Evolutionary conservation across 2,329 filamentous ascomycete species (phyloP), one percentile per base, ranked within the genome.

Genomic region (Mycosphaerelloides madeirae): DNA sequence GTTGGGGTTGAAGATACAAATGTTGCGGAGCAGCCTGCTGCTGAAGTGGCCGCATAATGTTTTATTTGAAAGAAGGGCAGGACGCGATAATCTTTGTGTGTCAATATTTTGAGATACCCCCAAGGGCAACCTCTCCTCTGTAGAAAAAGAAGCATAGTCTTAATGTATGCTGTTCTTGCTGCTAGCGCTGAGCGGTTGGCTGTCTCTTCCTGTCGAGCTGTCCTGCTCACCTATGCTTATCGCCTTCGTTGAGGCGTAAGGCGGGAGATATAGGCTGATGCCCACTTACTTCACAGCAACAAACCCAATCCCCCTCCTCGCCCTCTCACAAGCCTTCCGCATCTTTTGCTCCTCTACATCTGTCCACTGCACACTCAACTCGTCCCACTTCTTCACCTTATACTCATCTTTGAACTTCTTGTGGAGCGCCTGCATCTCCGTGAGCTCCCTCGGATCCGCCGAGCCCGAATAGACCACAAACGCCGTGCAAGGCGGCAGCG

Each of bases 381-480:
- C 68, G 59, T 83, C 76, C 80, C 80, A 83, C 18, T 81, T 81
- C 63, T 76, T 77, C 15, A 73, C 71, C 44, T 71, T 67, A 56
- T 75, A 82, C 56, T 83, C 80, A 41, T 73, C 68, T 43, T 74
- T 74, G 59, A 77, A 79, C 43, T 68, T 67, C 53, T 73, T 70
- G 44, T 81, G 76, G 67, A 80, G 68, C 1, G 65, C 67, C 56
- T 81, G 78, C 54, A 83, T 61, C 20, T 76, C 72, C 31, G 70
- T 65, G 33, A 80, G 69, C 43, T 79, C 75, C 22, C 77, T 68
- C 18, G 80, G 79, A 56, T 83, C 79, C 22, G 78, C 78, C 2
- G 78, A 80, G n/a, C 80, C 80, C 45, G 75, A 79, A 61, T 82
- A 83, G 22, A 83, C 74, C 20, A 84, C 70, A 43, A 83, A 73